A percentile compares a stretch with the other conserved stretches of the same genome.
These are phyloP conservation scores for Podospora pseudopauciseta DNA, from an alignment of 495 filamentous ascomycete genomes.

Conservation along the genomic window DNA sequence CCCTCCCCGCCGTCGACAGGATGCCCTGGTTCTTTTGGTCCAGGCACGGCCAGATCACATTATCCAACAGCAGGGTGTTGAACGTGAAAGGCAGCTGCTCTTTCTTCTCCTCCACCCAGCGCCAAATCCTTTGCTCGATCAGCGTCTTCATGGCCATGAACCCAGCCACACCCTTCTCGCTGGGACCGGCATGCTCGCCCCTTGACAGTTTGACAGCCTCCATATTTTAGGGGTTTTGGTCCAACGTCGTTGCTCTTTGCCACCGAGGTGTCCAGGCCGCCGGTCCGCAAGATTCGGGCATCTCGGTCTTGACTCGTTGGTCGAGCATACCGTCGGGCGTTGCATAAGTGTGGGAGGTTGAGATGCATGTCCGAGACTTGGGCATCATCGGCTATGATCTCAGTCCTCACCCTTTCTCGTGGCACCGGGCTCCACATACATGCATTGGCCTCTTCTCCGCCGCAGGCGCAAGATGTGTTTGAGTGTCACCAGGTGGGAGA, in stretches of 20 bases:
- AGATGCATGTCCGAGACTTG: too few relatives aligned
- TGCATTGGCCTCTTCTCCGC: too few relatives aligned
- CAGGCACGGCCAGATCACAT: constrained; percentile 34
- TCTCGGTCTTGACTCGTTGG: too few relatives aligned
- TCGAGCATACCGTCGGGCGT: too few relatives aligned
- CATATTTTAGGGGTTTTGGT: constrained; percentile 31
- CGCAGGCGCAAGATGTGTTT: too few relatives aligned
- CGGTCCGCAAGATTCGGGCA: background rate
- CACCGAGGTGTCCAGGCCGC: constrained; percentile 33
- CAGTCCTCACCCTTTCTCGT: too few relatives aligned
- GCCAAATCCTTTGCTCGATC: constrained; percentile 35
- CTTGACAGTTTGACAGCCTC: constrained; percentile 26
- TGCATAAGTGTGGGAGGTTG: too few relatives aligned
- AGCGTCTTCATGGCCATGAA: constrained; percentile 39
- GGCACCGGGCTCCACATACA: too few relatives aligned
- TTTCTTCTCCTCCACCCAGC: constrained; percentile 28
- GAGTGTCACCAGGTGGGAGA: too few relatives aligned
- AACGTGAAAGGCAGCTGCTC: constrained; percentile 32
- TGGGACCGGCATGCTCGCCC: constrained; percentile 11
- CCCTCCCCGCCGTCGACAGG: constrained; percentile 33
- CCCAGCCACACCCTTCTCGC: constrained; percentile 27
- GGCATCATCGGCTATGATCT: too few relatives aligned
- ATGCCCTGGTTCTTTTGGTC: constrained; percentile 30
- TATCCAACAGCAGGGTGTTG: constrained; percentile 32
- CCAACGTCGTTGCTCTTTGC: constrained; percentile 22